Evolutionary conservation across 805 yeast genomes (phyloP).

Genomic region (Jamesozyma hellenica): DNA sequence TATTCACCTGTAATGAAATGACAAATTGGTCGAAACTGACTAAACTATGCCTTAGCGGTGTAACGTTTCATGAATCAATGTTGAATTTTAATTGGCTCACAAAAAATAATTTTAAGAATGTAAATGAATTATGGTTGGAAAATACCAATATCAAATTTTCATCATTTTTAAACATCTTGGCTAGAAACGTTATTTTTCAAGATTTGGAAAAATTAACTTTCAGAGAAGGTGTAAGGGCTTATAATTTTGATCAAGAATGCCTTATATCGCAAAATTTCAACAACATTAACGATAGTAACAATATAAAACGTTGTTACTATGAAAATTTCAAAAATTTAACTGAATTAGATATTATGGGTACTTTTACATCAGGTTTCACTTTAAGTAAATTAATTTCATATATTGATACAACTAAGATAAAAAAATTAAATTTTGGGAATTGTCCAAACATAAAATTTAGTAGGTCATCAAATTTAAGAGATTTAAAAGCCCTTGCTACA

Average conservation of each 20-base stretch:
- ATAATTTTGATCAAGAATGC: constrained; percentile 10
- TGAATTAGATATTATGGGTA: constrained; percentile 23
- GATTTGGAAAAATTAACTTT: constrained; percentile 19
- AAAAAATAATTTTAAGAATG: constrained; percentile 7
- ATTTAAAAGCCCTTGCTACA: constrained; percentile 9
- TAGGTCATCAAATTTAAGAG: constrained; percentile 1
- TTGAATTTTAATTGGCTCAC: constrained; percentile 17
- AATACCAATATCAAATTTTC: constrained; percentile 16
- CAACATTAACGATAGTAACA: neutral
- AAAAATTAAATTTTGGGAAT: constrained; percentile 23
- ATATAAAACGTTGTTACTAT: constrained; percentile 2
- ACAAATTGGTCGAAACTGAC: neutral
- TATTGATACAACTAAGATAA: constrained; percentile 6
- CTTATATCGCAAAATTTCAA: too few relatives aligned
- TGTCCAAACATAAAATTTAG: constrained; percentile 16
- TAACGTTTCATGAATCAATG: constrained; percentile 6
- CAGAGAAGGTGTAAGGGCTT: constrained; percentile 16
- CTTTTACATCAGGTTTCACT: constrained; percentile 22
- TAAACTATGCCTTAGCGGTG: constrained; percentile 14
- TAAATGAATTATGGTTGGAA: constrained; percentile 26
- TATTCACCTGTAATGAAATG: constrained; percentile 5
- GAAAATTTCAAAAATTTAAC: constrained; percentile 13
- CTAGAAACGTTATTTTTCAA: constrained; percentile 11
- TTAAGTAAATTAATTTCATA: constrained; percentile 11
- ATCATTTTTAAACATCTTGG: constrained; percentile 12